Conservation (phyloP, 345 rosid species). For the Erodium maritimum region DNA sequence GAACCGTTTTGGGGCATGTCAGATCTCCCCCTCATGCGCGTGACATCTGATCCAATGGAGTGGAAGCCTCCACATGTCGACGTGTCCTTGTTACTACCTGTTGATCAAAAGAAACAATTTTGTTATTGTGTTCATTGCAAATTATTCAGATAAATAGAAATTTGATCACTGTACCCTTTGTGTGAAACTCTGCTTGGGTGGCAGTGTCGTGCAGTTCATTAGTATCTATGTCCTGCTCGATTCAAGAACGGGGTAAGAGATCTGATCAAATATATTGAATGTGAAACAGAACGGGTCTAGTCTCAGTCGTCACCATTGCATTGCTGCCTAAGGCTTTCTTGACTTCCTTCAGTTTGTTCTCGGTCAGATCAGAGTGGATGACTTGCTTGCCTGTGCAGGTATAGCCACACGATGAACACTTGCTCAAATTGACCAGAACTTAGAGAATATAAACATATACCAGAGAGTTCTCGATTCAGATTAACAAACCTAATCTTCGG, state of each 20-base stretch:
- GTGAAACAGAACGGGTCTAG: not conserved
- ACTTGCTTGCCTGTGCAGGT: slow-evolving; percentile 68
- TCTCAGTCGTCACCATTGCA: slow-evolving; percentile 35
- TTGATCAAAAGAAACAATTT: slow-evolving; percentile 1
- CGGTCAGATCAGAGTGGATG: slow-evolving; percentile 50
- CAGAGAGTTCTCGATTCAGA: not conserved
- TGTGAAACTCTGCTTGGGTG: slow-evolving; percentile 14
- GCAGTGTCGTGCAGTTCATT: slow-evolving; percentile 20
- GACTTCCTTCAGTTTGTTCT: slow-evolving; percentile 67
- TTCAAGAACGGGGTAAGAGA: not conserved
- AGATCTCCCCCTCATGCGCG: slow-evolving; percentile 71
- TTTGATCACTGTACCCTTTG: slow-evolving; percentile 17
- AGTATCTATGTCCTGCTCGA: slow-evolving; percentile 44
- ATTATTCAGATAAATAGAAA: not conserved
- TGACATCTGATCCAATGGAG: slow-evolving; percentile 87
- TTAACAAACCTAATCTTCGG: slow-evolving; percentile 59
- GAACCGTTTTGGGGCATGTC: slow-evolving; percentile 42
- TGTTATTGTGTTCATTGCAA: not conserved
- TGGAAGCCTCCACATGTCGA: slow-evolving; percentile 82
- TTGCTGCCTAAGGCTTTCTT: slow-evolving; percentile 43
- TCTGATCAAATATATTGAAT: not conserved
- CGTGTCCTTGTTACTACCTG: slow-evolving; percentile 37
- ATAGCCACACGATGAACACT: not conserved
- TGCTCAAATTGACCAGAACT: no score
- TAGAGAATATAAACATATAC: no score